These are phyloP conservation scores for Botrytis tulipae DNA, from an alignment of 2,329 filamentous ascomycete genomes.

Conservation along the genomic window DNA sequence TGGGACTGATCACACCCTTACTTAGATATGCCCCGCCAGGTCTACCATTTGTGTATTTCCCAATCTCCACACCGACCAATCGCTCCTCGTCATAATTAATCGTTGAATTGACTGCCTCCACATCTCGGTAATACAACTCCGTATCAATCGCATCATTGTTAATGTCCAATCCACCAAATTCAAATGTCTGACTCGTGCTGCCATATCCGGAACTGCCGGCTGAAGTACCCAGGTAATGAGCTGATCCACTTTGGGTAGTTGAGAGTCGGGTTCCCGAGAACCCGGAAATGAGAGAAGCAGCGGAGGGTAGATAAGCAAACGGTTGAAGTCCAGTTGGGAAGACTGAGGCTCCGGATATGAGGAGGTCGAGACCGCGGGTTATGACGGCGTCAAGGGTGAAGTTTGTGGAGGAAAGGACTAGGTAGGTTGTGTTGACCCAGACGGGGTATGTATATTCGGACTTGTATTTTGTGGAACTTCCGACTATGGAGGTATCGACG, in stretches of 20 bases:
- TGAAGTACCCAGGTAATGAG: slow-evolving; percentile 52
- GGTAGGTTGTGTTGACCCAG: slow-evolving; percentile 53
- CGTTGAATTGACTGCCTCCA: slow-evolving; percentile 54
- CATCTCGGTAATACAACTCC: slow-evolving; percentile 53
- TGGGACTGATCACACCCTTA: slow-evolving; percentile 34
- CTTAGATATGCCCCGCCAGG: slow-evolving; percentile 21
- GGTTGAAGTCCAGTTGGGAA: slow-evolving; percentile 62
- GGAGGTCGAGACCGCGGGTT: slow-evolving; percentile 48
- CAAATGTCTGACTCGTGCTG: slow-evolving; percentile 55
- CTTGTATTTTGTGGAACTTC: slow-evolving; percentile 35
- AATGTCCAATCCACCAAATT: slow-evolving; percentile 47
- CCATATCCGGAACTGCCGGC: slow-evolving; percentile 52
- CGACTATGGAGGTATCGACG: slow-evolving; percentile 41
- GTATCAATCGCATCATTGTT: slow-evolving; percentile 20
- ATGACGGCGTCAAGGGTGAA: slow-evolving; percentile 51
- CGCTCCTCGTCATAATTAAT: slow-evolving; percentile 50
- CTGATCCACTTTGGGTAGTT: slow-evolving; percentile 58
- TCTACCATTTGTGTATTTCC: slow-evolving; percentile 21
- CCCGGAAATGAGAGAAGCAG: slow-evolving; percentile 26
- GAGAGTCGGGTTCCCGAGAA: slow-evolving; percentile 44
- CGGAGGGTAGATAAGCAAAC: slow-evolving; percentile 43
- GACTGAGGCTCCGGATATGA: slow-evolving; percentile 46
- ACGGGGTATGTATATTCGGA: slow-evolving; percentile 59
- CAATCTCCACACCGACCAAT: slow-evolving; percentile 35
- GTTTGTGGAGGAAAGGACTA: slow-evolving; percentile 44